Percentiles rank a stretch among this genome's conserved stretches.
phyloP scores from a whole-genome alignment of 1,139 yeast species.

The Pichia kudriavzevii region DNA sequence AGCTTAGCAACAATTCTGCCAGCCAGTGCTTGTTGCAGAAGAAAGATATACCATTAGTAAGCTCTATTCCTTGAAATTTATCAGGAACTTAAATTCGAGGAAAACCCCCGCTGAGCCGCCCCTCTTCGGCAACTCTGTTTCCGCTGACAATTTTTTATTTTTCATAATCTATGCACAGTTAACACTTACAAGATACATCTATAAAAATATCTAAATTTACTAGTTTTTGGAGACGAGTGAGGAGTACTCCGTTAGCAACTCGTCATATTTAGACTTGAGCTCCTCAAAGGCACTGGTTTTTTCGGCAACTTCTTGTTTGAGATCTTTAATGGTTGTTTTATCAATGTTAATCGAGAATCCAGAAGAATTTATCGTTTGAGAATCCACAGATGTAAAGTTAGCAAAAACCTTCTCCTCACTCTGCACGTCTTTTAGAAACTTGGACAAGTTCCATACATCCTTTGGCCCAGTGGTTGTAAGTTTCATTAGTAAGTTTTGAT shows the following conservation, averaged over 20 bases:
- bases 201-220: no score
- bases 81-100: no score
- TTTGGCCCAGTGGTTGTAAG: slow-evolving; percentile 5
- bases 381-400: slow-evolving; percentile 33
- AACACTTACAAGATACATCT: no score
- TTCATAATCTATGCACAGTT: no score
- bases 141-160: no score
- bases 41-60: no score
- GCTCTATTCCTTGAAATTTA: no score
- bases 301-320: slow-evolving; percentile 41
- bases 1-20: no score
- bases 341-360: slow-evolving; percentile 7
- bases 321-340: slow-evolving; percentile 26
- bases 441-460: slow-evolving; percentile 24
- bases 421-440: slow-evolving; percentile 42
- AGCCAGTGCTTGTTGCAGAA: no score
- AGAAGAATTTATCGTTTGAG: slow-evolving; percentile 20
- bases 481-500: slow-evolving; percentile 38
- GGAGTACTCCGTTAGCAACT: slow-evolving; percentile 47
- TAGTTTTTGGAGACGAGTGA: slow-evolving; percentile 28
- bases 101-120: no score
- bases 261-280: slow-evolving; percentile 54
- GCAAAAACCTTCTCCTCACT: slow-evolving; percentile 46
- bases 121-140: no score
- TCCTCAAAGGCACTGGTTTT: slow-evolving; percentile 53